Evolutionary conservation across 2,329 filamentous ascomycete genomes (phyloP), one percentile per base, ranked within the genome.

Genomic region (Hypoxylon sp.): DNA sequence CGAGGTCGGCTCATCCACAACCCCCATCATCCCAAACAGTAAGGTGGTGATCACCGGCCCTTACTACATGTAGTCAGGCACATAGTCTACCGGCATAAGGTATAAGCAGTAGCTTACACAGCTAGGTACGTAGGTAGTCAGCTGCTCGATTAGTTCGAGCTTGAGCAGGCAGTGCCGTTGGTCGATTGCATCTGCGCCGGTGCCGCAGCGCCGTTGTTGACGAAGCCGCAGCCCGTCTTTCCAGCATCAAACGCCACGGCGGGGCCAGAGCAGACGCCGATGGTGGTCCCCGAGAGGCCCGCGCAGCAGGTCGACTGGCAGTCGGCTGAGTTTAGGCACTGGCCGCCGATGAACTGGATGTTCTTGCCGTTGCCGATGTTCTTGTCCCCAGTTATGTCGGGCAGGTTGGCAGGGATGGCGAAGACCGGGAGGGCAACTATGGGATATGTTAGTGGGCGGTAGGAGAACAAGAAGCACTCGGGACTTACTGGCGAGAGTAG

Each of bases 221-320:
- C 73, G 63, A 76, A 77, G 6, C 75, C 74, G 62, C 75, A 77
- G 21, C 76, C 76, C 0, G 65, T 60, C 72, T 76, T 77, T n/a
- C 76, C 76, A n/a, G 70, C 68, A 46, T 75, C 70, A 66, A 50
- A 65, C 60, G 70, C 59, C 0, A 74, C 75, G 30, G 65, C 69
- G 25, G 73, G 32, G 10, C 74, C 75, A 7, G 75, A 76, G 71
- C 75, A 76, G 9, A 76, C 30, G 2, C 73, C 75, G 51, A 68
- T 55, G 59, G 17, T 51, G 52, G 69, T 66, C 45, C 70, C 70
- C 10, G 68, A 68, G n/a, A 74, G 61, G n/a, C 58, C 69, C 4
- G 76, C 76, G 67, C 76, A 77, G 71, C 76, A 78, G 0, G 70
- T 64, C 2, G 72, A 75, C 1, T 67, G 74, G 72, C 76, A 78